These are phyloP conservation scores for Populus simonii DNA, from an alignment of 345 rosid genomes.

Conservation along the genomic window DNA sequence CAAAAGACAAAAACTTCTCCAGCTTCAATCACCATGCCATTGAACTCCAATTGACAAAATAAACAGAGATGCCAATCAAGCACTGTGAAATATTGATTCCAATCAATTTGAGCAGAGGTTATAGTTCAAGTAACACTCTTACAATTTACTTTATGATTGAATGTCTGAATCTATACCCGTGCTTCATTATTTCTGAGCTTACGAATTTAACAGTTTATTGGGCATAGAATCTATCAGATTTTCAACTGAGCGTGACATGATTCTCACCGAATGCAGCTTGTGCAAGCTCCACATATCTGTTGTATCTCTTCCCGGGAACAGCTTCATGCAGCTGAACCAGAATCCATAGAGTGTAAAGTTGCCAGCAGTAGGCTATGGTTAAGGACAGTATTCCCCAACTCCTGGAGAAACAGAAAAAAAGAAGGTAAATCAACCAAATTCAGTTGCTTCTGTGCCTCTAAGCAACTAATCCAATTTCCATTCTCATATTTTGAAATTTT, in stretches of 20 bases:
- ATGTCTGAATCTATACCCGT: no score
- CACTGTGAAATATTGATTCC: no score
- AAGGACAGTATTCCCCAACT: slow-evolving; percentile 90
- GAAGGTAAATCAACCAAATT: not conserved
- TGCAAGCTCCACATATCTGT: slow-evolving; percentile 94
- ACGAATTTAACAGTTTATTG: not conserved
- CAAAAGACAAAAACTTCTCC: no score
- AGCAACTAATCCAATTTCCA: no score
- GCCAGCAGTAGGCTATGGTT: slow-evolving; percentile 90
- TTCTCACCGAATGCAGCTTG: slow-evolving; percentile 93
- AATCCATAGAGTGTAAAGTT: slow-evolving; percentile 90
- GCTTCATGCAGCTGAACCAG: slow-evolving; percentile 95
- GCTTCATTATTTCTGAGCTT: not conserved
- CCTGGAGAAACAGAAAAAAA: slow-evolving; percentile 40
- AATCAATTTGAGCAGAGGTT: no score
- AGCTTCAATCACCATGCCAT: no score
- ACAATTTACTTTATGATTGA: no score
- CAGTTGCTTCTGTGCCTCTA: no score
- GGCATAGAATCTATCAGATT: not conserved
- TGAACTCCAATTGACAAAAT: no score
- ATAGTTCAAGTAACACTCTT: no score
- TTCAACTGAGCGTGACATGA: not conserved
- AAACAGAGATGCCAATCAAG: no score
- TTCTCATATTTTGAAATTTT: no score
- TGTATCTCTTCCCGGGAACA: slow-evolving; percentile 91